phyloP scores from a whole-genome alignment of 805 yeast genomes.

The Ogataea nonfermentans region DNA sequence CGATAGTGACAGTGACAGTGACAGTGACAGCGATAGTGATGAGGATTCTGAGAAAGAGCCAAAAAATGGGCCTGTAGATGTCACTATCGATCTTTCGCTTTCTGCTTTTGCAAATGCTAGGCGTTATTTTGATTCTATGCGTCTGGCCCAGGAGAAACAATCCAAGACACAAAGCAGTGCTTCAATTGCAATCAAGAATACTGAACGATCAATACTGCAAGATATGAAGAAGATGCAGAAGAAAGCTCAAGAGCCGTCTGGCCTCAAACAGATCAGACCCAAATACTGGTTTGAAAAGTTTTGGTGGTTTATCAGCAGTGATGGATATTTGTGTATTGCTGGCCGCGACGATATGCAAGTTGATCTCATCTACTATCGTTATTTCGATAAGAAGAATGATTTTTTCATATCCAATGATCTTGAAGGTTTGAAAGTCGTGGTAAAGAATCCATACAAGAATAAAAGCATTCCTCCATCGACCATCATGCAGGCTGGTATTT shows the following conservation, averaged over 20 bases:
- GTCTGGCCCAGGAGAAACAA: conserved; percentile 73
- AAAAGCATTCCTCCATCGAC: conserved; percentile 82
- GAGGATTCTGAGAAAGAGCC: conserved; percentile 7
- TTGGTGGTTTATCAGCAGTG: conserved; percentile 90
- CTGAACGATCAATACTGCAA: conserved; percentile 70
- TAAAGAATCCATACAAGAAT: conserved; percentile 73
- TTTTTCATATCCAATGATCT: conserved; percentile 70
- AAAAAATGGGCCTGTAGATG: conserved; percentile 37
- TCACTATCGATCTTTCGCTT: conserved; percentile 62
- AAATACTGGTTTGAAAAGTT: conserved; percentile 94
- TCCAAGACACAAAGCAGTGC: conserved; percentile 78
- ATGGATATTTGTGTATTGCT: conserved; percentile 80
- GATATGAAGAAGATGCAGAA: conserved; percentile 66
- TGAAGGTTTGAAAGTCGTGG: conserved; percentile 73
- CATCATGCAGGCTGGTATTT: conserved; percentile 83
- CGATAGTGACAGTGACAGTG: conserved; percentile 30
- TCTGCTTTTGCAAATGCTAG: conserved; percentile 91
- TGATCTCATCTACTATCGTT: conserved; percentile 76
- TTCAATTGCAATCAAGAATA: conserved; percentile 72
- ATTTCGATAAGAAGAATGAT: conserved; percentile 69
- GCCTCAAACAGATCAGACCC: conserved; percentile 58
- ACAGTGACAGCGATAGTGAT: conserved; percentile 28
- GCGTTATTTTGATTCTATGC: conserved; percentile 72
- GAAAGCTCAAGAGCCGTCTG: conserved; percentile 48
- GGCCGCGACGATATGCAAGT: conserved; percentile 81